phyloP scores from a whole-genome alignment of 768 basidiomycete genomes.

The Calocera cornea region DNA sequence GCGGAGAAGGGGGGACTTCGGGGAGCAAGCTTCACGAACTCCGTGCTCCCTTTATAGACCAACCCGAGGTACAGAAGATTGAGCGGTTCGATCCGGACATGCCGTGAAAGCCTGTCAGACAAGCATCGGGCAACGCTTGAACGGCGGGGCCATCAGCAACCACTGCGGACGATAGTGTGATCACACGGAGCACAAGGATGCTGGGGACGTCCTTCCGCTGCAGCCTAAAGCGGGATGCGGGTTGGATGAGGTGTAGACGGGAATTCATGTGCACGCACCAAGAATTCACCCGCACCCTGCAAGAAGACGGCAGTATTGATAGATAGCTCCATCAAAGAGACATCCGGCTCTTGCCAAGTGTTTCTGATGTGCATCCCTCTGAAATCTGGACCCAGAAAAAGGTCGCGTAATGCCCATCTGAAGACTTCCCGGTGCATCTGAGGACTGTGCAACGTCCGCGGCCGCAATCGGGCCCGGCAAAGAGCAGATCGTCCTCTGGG shows the following conservation, averaged over 20 bases:
- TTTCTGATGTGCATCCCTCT: slow-evolving; percentile 2
- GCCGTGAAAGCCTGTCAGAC: too few relatives aligned
- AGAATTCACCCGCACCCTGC: not conserved
- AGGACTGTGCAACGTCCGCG: not conserved
- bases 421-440: not conserved
- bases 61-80: not conserved
- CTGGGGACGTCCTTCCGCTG: not conserved
- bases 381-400: slow-evolving; percentile 1
- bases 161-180: not conserved
- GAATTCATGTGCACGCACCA: not conserved
- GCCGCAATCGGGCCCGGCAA: not conserved
- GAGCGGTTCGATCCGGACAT: too few relatives aligned
- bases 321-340: not conserved
- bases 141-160: not conserved
- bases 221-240: not conserved
- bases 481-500: not conserved
- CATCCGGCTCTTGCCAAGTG: not conserved
- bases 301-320: not conserved
- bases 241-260: not conserved
- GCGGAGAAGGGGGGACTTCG: not conserved
- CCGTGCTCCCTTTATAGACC: not conserved
- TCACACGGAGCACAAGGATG: not conserved
- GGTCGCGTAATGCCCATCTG: not conserved
- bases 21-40: not conserved
- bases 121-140: not conserved